Percentiles rank a stretch among this genome's conserved stretches.
phyloP scores from a whole-genome alignment of 805 yeast genomes.

The Millerozyma acaciae region DNA sequence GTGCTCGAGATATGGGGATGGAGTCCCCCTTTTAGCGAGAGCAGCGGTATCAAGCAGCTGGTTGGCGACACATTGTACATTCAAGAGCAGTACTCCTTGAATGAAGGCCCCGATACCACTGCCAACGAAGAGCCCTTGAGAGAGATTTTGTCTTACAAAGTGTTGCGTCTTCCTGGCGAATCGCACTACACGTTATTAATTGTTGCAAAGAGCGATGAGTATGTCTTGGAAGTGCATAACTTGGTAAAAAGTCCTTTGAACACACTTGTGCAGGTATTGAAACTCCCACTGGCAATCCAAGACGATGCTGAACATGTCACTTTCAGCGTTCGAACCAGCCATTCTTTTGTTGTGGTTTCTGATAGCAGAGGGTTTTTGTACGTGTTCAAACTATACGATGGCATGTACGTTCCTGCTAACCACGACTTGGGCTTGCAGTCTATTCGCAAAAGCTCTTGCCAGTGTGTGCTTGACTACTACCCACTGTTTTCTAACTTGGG shows the following conservation, averaged over 20 bases:
- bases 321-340: constrained; percentile 9
- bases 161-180: background rate
- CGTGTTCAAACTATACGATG: constrained; percentile 7
- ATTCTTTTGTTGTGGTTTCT: constrained; percentile 17
- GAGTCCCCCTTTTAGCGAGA: constrained; percentile 13
- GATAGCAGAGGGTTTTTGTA: constrained; percentile 21
- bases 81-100: constrained; percentile 12
- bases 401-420: constrained; percentile 13
- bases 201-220: background rate
- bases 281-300: too few species aligned
- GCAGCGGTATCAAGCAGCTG: constrained; percentile 6
- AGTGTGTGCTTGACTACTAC: constrained; percentile 16
- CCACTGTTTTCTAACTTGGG: constrained; percentile 9
- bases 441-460: constrained; percentile 18
- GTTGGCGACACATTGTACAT: constrained; percentile 25
- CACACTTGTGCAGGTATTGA: too few species aligned
- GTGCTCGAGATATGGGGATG: constrained; percentile 35
- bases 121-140: constrained; percentile 2
- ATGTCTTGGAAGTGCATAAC: background rate
- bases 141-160: constrained; percentile 5
- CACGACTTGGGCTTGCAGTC: constrained; percentile 12
- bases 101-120: background rate
- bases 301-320: too few species aligned
- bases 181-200: background rate
- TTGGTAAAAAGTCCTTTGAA: too few species aligned